Evolutionary conservation across 2,329 filamentous ascomycete genomes (phyloP).

Genomic region (Ilyonectria sp.): DNA sequence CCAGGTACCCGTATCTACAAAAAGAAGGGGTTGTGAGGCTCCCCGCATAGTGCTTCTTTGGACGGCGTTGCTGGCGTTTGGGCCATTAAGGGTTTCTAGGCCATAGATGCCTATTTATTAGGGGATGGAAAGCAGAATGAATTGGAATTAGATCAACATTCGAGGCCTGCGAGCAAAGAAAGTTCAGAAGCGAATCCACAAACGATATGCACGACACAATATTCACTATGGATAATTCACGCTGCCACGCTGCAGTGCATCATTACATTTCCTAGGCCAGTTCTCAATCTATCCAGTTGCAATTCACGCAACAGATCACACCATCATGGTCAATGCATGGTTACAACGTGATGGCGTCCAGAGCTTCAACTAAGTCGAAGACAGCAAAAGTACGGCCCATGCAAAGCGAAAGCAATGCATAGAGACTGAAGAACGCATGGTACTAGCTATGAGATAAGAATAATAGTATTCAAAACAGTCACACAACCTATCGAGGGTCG

Average conservation of each 20-base stretch:
- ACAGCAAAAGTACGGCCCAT: background rate
- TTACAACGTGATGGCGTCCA: background rate
- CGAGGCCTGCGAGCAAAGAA: background rate
- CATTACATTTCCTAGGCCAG: background rate
- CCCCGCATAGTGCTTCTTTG: constrained; percentile 1
- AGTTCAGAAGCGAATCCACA: background rate
- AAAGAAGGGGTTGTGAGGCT: constrained; percentile 19
- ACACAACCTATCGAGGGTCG: no score
- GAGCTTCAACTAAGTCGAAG: background rate
- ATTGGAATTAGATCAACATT: background rate
- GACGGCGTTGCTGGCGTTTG: constrained; percentile 42
- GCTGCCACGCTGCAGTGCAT: background rate
- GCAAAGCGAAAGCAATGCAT: background rate
- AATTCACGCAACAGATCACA: background rate
- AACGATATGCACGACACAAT: background rate
- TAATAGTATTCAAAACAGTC: no score
- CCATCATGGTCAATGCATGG: background rate
- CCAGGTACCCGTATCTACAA: constrained; percentile 2
- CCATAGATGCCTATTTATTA: constrained; percentile 15
- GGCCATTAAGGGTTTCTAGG: constrained; percentile 9
- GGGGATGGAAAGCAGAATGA: constrained; percentile 1
- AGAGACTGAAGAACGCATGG: no score
- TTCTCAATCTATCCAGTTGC: background rate
- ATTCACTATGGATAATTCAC: background rate
- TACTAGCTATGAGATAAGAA: no score